phyloP scores from a whole-genome alignment of 2,329 filamentous ascomycete species.

The Penicillium expansum region DNA sequence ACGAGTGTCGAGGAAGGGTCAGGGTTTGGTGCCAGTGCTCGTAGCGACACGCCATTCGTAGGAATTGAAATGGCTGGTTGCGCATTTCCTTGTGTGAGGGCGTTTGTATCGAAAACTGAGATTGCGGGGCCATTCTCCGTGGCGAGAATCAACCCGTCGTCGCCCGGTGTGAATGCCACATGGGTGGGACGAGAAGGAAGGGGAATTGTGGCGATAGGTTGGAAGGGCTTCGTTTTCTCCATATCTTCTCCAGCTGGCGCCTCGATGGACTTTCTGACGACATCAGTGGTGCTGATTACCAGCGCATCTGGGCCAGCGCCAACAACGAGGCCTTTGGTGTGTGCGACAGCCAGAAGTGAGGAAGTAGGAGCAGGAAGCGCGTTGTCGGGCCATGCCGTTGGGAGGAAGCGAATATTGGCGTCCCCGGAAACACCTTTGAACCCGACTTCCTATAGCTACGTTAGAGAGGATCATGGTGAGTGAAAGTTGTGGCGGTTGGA shows the following conservation, averaged over 20 bases:
- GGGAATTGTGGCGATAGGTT: slow-evolving; percentile 69
- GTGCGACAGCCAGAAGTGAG: slow-evolving; percentile 80
- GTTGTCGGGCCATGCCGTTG: slow-evolving; percentile 69
- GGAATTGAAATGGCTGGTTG: slow-evolving; percentile 70
- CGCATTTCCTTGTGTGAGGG: slow-evolving; percentile 63
- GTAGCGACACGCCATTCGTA: slow-evolving; percentile 71
- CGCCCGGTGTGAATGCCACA: slow-evolving; percentile 85
- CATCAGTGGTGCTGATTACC: slow-evolving; percentile 71
- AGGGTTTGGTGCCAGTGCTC: slow-evolving; percentile 77
- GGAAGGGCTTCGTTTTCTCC: slow-evolving; percentile 66
- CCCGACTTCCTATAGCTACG: slow-evolving; percentile 61
- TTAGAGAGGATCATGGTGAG: slow-evolving; percentile 11
- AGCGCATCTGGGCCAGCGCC: slow-evolving; percentile 81
- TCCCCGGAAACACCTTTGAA: slow-evolving; percentile 79
- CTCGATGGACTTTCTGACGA: slow-evolving; percentile 72
- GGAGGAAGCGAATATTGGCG: slow-evolving; percentile 74
- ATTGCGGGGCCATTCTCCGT: slow-evolving; percentile 78
- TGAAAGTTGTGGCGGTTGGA: slow-evolving; percentile 6
- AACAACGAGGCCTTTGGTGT: slow-evolving; percentile 75
- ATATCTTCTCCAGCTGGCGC: slow-evolving; percentile 55
- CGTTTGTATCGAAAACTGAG: slow-evolving; percentile 74
- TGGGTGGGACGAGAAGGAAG: slow-evolving; percentile 79
- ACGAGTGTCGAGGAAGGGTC: slow-evolving; percentile 65
- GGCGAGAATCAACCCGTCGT: slow-evolving; percentile 77
- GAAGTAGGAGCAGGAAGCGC: slow-evolving; percentile 71